Evolutionary conservation across 106 monocot species (phyloP).

Genomic region (Phalaenopsis equestris): DNA sequence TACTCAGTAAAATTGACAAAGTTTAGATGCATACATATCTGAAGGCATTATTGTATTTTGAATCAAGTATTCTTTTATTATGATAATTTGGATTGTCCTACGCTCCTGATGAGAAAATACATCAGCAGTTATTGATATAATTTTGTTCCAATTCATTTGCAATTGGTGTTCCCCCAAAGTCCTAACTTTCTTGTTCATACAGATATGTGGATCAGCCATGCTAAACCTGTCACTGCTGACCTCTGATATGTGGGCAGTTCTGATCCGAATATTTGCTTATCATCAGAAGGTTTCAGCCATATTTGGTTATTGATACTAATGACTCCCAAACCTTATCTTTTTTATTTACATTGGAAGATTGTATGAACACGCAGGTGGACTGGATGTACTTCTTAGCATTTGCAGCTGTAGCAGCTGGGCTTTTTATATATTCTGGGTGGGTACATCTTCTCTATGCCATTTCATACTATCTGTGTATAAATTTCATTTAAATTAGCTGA

Average conservation of each 20-base stretch:
- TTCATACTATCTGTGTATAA: background rate
- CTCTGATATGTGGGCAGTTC: conserved; percentile 96
- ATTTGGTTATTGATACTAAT: background rate
- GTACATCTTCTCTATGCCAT: conserved; percentile 21
- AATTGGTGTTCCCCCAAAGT: background rate
- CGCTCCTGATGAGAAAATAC: no score
- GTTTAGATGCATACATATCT: no score
- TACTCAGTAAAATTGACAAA: no score
- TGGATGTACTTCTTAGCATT: conserved; percentile 94
- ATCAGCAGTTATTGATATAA: no score
- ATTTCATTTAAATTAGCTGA: background rate
- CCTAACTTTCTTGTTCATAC: conserved; percentile 5
- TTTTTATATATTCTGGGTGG: conserved; percentile 64
- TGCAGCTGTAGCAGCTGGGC: conserved; percentile 50
- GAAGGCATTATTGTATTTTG: no score
- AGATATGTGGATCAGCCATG: conserved; percentile 88
- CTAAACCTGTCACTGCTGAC: conserved; percentile 88
- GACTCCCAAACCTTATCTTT: background rate
- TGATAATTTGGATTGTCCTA: no score
- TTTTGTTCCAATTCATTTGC: no score
- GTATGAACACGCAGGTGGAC: conserved; percentile 51
- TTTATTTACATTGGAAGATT: no score
- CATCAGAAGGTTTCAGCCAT: conserved; percentile 49
- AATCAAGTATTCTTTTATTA: no score
- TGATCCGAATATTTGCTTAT: conserved; percentile 92